Evolutionary conservation across 2,329 filamentous ascomycete genomes (phyloP).

Genomic region (Hortaea werneckii): DNA sequence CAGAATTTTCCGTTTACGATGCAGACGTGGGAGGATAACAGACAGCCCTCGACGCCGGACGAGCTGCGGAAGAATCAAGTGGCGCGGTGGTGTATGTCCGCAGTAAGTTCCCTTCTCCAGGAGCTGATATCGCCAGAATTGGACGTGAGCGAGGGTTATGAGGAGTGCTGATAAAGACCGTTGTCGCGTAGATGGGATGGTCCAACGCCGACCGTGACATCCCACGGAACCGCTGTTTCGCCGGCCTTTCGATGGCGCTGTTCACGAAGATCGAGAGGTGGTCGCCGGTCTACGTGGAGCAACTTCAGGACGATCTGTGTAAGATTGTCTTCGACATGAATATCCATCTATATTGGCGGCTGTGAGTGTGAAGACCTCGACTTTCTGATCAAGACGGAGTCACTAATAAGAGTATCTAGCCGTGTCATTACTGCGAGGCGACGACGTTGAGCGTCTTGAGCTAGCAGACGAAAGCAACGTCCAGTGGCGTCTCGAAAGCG

Average conservation of each 20-base stretch:
- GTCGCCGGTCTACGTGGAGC: constrained; percentile 48
- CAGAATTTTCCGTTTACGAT: neutral
- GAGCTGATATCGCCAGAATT: no score
- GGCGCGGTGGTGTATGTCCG: neutral
- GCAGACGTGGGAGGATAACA: constrained; percentile 1
- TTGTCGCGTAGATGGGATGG: neutral
- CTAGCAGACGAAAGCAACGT: neutral
- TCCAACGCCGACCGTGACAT: neutral
- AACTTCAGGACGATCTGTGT: constrained; percentile 52
- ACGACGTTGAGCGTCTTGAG: neutral
- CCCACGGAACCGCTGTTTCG: constrained; percentile 7
- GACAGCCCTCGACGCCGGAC: neutral
- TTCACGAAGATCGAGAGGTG: constrained; percentile 57
- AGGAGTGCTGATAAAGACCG: neutral
- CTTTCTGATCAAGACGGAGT: neutral
- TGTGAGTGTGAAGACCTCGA: constrained; percentile 5
- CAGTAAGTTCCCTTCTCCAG: no score
- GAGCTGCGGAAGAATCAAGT: neutral
- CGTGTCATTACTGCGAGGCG: constrained; percentile 1
- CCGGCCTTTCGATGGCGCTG: constrained; percentile 19
- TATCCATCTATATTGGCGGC: constrained; percentile 2
- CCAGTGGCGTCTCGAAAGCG: no score
- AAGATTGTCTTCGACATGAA: constrained; percentile 27
- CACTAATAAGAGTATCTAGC: neutral
- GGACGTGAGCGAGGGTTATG: no score